Conservation (phyloP, 768 basidiomycete genomes). For the Mycena filopes region DNA sequence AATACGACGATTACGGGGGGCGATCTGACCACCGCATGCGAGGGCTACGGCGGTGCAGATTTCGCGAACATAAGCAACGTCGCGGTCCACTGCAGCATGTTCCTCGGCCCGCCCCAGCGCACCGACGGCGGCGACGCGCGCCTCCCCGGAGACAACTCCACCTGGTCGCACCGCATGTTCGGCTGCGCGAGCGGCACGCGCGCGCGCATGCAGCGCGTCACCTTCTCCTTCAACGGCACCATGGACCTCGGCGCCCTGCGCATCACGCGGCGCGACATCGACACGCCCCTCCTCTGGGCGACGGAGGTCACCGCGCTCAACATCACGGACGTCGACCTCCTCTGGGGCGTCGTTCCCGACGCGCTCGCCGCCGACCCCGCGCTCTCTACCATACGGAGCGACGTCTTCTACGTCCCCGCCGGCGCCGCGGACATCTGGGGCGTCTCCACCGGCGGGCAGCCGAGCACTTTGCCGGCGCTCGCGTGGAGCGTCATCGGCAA, state of each 20-base stretch:
- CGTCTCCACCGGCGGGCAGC: constrained; percentile 1
- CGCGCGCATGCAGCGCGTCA: constrained; percentile 27
- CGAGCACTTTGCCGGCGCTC: constrained; percentile 14
- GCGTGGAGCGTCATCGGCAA: constrained; percentile 18
- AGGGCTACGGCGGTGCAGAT: constrained; percentile 35
- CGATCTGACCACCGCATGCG: constrained; percentile 18
- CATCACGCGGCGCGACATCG: constrained; percentile 23
- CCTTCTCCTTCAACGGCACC: constrained; percentile 30
- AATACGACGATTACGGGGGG: neutral
- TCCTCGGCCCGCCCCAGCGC: constrained; percentile 34
- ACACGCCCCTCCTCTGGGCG: constrained; percentile 29
- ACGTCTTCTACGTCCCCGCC: constrained; percentile 32
- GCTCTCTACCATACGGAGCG: constrained; percentile 23
- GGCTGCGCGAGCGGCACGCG: constrained; percentile 34
- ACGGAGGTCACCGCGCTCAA: constrained; percentile 20
- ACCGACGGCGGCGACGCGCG: constrained; percentile 35
- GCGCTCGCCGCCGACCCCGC: constrained; percentile 8
- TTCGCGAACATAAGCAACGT: constrained; percentile 36
- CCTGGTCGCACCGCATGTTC: constrained; percentile 34
- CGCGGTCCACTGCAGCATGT: constrained; percentile 35
- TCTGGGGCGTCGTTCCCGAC: constrained; percentile 32
- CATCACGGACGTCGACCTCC: constrained; percentile 27
- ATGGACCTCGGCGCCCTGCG: constrained; percentile 14
- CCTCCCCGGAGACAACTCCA: constrained; percentile 30
- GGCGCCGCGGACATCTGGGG: constrained; percentile 27